Evolutionary conservation across 345 rosid genomes (phyloP), one percentile per base, ranked within the genome.

Genomic region (Lumnitzera racemosa): DNA sequence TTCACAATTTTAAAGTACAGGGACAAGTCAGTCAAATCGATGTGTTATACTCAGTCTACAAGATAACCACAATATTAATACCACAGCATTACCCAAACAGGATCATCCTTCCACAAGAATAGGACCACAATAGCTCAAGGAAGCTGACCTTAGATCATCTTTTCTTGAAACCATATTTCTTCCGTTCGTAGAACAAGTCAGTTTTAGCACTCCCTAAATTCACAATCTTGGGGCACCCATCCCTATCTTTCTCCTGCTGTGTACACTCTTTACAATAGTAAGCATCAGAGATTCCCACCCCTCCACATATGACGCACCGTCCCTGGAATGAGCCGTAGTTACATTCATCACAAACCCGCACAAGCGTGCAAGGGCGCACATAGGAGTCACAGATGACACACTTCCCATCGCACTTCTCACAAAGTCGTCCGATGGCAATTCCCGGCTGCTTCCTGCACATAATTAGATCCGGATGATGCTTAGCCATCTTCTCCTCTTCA

Each of bases 191-290:
- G 65, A 76, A 72, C 65, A 76, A 54, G 57, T 72, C 81, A 13
- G 81, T 72, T 61, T 76, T 76, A 29, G 81, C 77, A 66, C 78
- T 74, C 27, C 71, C 69, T 71, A 76, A 59, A 60, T 69, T 72
- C 24, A 76, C 77, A 61, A 73, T 77, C 62, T 77, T 77, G 1
- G 81, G 81, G 54, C 81, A 77, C 27, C 81, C 81, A 65, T 77
- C 76, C 61, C 81, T 67, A 62, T 77, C 81, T 55, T 77, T 77
- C 71, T 77, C 81, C 67, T 73, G 81, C 57, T 70, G 81, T 0
- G 81, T 73, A 60, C 81, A 77, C 63, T 77, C 81, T 67, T 73
- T 77, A 73, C 81, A 77, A n/a, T 73, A 77, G 76, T 73, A 77
- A 31, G 81, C 81, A 70, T 77, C 81, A 15, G 81, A 77, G 55